A percentile compares a stretch with the other conserved stretches of the same genome.
These are phyloP conservation scores for Neurospora pannonica DNA, from an alignment of 495 filamentous ascomycete species.

Conservation along the genomic window DNA sequence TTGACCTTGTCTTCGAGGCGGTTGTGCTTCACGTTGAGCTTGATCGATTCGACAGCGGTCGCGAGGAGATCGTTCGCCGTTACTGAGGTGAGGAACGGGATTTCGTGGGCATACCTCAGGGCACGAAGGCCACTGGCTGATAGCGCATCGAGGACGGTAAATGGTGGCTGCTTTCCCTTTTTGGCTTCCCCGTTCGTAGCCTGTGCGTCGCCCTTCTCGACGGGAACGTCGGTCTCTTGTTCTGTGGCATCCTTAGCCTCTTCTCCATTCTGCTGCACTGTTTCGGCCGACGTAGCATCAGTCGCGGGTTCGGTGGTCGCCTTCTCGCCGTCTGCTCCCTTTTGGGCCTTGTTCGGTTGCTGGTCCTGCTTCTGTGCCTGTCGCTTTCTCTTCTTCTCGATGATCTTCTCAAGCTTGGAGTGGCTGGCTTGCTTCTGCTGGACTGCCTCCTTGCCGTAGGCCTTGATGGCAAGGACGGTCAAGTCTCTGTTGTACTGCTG, in stretches of 20 bases:
- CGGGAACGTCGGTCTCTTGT: slow-evolving; percentile 4
- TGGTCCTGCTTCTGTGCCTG: slow-evolving; percentile 20
- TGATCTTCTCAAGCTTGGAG: slow-evolving; percentile 26
- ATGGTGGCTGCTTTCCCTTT: slow-evolving; percentile 25
- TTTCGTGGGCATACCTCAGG: slow-evolving; percentile 82
- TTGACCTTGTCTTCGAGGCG: slow-evolving; percentile 57
- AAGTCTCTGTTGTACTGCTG: slow-evolving; percentile 98
- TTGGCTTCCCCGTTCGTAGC: slow-evolving; percentile 13
- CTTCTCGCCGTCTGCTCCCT: slow-evolving; percentile 4
- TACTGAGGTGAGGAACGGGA: slow-evolving; percentile 70
- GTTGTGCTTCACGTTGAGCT: slow-evolving; percentile 77
- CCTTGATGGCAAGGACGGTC: slow-evolving; percentile 80
- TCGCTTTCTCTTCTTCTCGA: slow-evolving; percentile 41
- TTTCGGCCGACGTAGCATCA: slow-evolving; percentile 2
- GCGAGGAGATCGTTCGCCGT: slow-evolving; percentile 83
- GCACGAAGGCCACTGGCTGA: slow-evolving; percentile 92
- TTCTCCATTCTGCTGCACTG: slow-evolving; percentile 2
- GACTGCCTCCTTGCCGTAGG: slow-evolving; percentile 63
- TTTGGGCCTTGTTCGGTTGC: slow-evolving; percentile 17
- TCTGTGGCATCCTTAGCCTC: slow-evolving; percentile 16
- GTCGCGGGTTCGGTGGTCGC: background rate
- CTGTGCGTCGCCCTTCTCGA: slow-evolving; percentile 2
- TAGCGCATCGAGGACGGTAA: slow-evolving; percentile 86
- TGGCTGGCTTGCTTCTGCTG: slow-evolving; percentile 35
- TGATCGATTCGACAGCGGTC: slow-evolving; percentile 70